These are phyloP conservation scores for Talaromyces marneffei DNA, from an alignment of 2,329 filamentous ascomycete species.

Conservation along the genomic window DNA sequence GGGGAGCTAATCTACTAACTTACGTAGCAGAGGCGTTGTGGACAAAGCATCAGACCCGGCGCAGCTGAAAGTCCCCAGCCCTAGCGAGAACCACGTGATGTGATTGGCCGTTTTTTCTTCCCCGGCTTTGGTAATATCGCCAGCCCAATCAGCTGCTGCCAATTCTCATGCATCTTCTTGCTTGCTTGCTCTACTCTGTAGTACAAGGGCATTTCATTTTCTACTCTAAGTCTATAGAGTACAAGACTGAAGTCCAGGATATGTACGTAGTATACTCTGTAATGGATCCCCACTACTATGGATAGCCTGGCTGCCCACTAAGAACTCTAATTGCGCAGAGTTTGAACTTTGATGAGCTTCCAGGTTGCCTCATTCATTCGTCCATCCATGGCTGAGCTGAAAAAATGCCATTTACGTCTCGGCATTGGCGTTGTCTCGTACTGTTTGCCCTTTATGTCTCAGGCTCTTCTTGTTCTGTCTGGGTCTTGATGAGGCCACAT, in stretches of 20 bases:
- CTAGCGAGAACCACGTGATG: neutral
- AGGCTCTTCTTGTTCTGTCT: neutral
- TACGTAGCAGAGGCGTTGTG: neutral
- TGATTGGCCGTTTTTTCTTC: neutral
- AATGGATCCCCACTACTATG: neutral
- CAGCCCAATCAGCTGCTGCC: neutral
- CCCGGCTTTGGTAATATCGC: neutral
- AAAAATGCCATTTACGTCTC: neutral
- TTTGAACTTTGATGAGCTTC: neutral
- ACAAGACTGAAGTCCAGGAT: neutral
- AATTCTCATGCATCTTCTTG: neutral
- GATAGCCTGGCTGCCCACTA: neutral
- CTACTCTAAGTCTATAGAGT: neutral
- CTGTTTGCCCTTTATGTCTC: neutral
- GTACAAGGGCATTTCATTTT: neutral
- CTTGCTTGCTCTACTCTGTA: too few species aligned
- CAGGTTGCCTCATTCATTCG: neutral
- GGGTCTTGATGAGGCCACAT: neutral
- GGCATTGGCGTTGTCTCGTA: neutral
- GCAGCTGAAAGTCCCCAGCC: slow-evolving; percentile 8
- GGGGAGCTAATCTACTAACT: too few species aligned
- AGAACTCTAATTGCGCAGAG: slow-evolving; percentile 3
- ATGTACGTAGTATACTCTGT: neutral
- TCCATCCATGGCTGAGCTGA: slow-evolving; percentile 9
- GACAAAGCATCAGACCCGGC: neutral